Evolutionary conservation across 2,329 filamentous ascomycete species (phyloP), one percentile per base, ranked within the genome.

Genomic region (Cytospora mali): DNA sequence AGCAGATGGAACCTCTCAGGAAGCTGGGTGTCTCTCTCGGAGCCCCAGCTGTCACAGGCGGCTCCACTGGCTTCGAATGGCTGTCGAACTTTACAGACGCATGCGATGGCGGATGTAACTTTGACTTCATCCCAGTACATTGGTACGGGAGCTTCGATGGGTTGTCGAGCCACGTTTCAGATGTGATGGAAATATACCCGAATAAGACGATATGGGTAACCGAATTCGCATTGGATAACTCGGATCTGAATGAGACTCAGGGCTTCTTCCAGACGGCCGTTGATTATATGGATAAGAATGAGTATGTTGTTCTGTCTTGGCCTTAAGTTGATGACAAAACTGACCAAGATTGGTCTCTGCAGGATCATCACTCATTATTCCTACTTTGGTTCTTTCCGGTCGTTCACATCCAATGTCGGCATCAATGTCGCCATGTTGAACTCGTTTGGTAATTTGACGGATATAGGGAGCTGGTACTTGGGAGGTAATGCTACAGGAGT

Each of bases 351-450:
- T n/a, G n/a, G n/a, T n/a, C 16, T 23, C 9, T 9, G 2, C 10
- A 58, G 56, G 39, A 58, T 51, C 4, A 13, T 58, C 18, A 58
- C 56, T 28, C 56, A 58, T 39, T 58, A 58, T 21, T 58, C 56
- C 7, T 58, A 58, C 23, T 58, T 58, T 52, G 56, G 56, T n/a
- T 58, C 56, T 52, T 58, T 58, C 16, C 42, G 56, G 39, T 58
- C 56, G 4, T 58, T 49, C 56, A 58, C 42, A 52, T 58, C 56
- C 29, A 58, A 58, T 27, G 56, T 58, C 21, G 56, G 56, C 46
- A 52, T 58, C 42, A 58, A 58, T 52, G 56, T 52, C n/a, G 56
- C 56, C 18, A 58, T 58, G 56, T 52, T 58, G 56, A 58, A 58
- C 16, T 58, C 56, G 27, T 52, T 51, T 29, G 56, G 56, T 4